A percentile compares a stretch with the other conserved stretches of the same genome.
phyloP scores from a whole-genome alignment of 139 green algal genomes.

The Chlorella sp. region DNA sequence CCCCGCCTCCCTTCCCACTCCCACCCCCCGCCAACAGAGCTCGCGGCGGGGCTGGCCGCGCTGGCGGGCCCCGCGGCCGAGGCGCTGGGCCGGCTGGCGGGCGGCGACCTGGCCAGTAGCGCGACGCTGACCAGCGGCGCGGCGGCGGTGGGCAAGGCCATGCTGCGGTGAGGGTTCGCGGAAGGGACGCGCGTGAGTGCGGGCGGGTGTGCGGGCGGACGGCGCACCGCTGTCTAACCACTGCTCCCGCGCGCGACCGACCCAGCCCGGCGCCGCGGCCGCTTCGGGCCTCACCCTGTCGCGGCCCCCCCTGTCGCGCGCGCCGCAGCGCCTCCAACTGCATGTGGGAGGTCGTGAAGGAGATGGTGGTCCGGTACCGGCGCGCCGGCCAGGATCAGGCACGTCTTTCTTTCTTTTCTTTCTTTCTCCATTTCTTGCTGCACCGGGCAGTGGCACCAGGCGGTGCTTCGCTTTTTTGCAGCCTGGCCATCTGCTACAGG shows the following conservation, averaged over 20 bases:
- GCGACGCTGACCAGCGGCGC: slow-evolving; percentile 1
- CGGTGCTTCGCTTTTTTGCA: no score
- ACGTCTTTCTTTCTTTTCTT: no score
- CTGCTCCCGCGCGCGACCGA: no score
- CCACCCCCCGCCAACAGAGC: slow-evolving; percentile 55
- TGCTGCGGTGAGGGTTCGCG: slow-evolving; percentile 24
- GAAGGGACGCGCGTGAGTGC: no score
- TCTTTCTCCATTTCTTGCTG: no score
- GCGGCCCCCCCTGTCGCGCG: not conserved
- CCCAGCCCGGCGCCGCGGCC: no score
- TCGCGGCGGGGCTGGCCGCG: slow-evolving; percentile 45
- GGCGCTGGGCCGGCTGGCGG: not conserved
- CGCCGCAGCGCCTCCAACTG: slow-evolving; percentile 14
- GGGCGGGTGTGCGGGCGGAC: no score
- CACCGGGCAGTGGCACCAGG: no score
- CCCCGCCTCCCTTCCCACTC: slow-evolving; percentile 58
- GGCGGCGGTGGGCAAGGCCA: slow-evolving; percentile 1
- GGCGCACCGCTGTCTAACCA: no score
- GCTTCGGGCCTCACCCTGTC: not conserved
- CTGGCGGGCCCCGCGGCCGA: not conserved
- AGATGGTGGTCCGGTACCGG: slow-evolving; percentile 26
- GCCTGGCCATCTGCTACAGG: no score
- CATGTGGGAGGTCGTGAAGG: slow-evolving; percentile 24
- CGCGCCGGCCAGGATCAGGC: not conserved
- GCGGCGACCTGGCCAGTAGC: slow-evolving; percentile 1